Base-by-base conservation (phyloP, 2,329 filamentous ascomycete genomes). In the Shiraia sp. region DNA sequence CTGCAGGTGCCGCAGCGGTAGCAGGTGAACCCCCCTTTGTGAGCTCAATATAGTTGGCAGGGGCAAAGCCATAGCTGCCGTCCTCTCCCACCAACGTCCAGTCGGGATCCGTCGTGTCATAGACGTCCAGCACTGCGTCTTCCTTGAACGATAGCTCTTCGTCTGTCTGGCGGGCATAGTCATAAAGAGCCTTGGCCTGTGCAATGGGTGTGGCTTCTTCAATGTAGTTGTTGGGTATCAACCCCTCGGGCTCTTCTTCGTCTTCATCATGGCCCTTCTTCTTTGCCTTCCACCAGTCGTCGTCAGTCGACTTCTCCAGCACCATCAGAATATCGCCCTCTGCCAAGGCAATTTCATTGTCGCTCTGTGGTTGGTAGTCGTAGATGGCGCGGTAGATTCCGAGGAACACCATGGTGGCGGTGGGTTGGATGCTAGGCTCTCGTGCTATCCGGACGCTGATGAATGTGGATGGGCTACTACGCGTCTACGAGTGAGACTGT, bases 91-190 rank as follows among this genome's bases (percentile, higher is more conserved):
- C 92, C 35, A 99, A 76, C 49, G 93, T 96, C 93, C 93, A 99
- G 72, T 99, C 93, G 10, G 90, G 89, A 69, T 99, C 93, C 4
- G 90, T 87, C 8, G 80, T 85, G 70, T 99, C 93, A 72, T 88
- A 97, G 33, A 99, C 88, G 47, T 87, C 77, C 34, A 99, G 79
- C 31, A 82, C 73, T 28, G 87, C 85, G 65, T 96, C 91, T 74
- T 99, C 93, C 34, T 88, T 81, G 66, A 99, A 97, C 16, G 92
- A 97, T 8, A 99, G 78, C 72, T 99, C 93, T 72, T 99, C 93
- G 65, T 99, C 93, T 16, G 93, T 99, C 74, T 99, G 93, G 59
- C 92, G 83, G 36, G 88, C 88, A 70, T 99, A 99, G 70, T 99
- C 93, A 75, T 92, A 99, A n/a, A 97, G 81, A n/a, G 93, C 89